Evolutionary conservation across 2,329 filamentous ascomycete species (phyloP), one percentile per base, ranked within the genome.

Genomic region (Sodiomyces alkalinus): DNA sequence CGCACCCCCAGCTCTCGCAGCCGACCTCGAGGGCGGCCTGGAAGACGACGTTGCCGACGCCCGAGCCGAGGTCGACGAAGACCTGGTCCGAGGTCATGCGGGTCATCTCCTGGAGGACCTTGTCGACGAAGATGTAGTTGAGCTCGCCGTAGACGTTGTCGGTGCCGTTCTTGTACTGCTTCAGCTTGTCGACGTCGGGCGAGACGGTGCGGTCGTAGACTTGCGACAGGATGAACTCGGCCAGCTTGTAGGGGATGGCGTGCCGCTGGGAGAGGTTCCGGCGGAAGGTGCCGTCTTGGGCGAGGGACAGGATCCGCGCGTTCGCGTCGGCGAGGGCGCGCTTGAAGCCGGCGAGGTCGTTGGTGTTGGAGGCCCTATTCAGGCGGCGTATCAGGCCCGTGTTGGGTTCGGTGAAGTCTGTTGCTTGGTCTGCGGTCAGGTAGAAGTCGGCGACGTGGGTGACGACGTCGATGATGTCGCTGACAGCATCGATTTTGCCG

Each of bases 141-240:
- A 98, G 69, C 51, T 98, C 90, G 46, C 90, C 90, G 47, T 98
- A 98, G 21, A 92, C 81, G 41, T 92, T 87, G 52, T 92, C 83
- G 39, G 80, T 82, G 41, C 86, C 87, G 46, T 85, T 83, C 45
- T 90, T 73, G 49, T 96, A 94, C 42, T 80, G 76, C 33, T 74
- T 73, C 9, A 96, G 69, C 7, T 77, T 70, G 37, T 92, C 81
- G 15, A 93, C 83, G 35, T 80, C 74, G 5, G 83, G 86, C 2
- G 86, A 90, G 6, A 98, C 90, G 5, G 83, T 92, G 28, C 90
- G 81, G 43, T 86, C 75, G 55, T 94, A 96, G 14, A 83, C 79
- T 49, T 98, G 86, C 30, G 70, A 74, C 22, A 92, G 67, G 41
- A 94, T 87, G 39, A 83, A 76, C 39, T 80, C 74, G 26, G 86